These are phyloP conservation scores for Ophiognomonia clavigignenti-juglandacearum DNA, from an alignment of 2,329 filamentous ascomycete genomes.

Conservation along the genomic window DNA sequence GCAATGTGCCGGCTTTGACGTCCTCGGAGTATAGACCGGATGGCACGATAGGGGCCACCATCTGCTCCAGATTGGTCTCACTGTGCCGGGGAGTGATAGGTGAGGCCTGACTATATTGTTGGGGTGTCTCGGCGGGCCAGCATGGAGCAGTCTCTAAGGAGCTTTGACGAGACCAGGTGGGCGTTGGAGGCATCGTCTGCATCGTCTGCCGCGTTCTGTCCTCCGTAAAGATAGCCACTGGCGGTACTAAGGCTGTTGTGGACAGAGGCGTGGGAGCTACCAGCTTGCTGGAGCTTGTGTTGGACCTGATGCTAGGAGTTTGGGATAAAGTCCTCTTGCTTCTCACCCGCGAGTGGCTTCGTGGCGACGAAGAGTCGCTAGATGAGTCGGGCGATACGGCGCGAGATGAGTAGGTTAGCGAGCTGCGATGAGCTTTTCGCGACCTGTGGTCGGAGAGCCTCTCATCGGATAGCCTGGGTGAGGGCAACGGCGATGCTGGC, in stretches of 20 bases:
- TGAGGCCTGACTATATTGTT: constrained; percentile 25
- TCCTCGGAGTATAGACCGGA: constrained; percentile 54
- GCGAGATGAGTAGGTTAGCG: constrained; percentile 14
- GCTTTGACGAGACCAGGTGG: constrained; percentile 19
- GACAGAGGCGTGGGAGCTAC: not conserved
- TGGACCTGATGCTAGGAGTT: constrained; percentile 22
- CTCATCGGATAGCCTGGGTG: constrained; percentile 21
- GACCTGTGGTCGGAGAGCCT: constrained; percentile 3
- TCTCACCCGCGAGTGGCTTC: constrained; percentile 13
- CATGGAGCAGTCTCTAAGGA: constrained; percentile 22
- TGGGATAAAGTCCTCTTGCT: constrained; percentile 21
- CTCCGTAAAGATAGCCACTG: constrained; percentile 11
- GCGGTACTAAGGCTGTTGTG: not conserved
- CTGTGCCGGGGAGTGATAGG: constrained; percentile 22
- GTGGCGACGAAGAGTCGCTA: constrained; percentile 24
- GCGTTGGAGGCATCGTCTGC: constrained; percentile 18
- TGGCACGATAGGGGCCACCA: constrained; percentile 29
- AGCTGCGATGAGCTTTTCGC: constrained; percentile 2
- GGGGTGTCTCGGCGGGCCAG: constrained; percentile 44
- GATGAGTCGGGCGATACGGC: constrained; percentile 24
- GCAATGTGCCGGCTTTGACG: constrained; percentile 34
- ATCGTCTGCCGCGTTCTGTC: constrained; percentile 21
- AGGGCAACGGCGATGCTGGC: constrained; percentile 29
- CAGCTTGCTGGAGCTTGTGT: constrained; percentile 18
- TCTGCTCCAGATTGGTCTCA: constrained; percentile 30